Percentiles rank a stretch among this genome's conserved stretches.
phyloP scores from a whole-genome alignment of 345 rosid species.

The Melaleuca quinquenervia region DNA sequence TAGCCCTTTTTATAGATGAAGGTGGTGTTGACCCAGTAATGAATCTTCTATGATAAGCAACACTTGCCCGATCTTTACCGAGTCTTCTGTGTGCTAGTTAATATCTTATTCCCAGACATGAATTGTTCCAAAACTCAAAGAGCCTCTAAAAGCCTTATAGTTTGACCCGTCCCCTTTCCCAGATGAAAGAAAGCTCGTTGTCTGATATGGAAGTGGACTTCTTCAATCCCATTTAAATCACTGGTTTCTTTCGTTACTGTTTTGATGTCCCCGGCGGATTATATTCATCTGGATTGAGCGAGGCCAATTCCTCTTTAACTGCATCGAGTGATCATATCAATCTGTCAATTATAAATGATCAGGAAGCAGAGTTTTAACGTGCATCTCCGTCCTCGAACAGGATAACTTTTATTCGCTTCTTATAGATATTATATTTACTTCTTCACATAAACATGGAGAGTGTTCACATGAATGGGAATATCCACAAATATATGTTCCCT shows the following conservation, averaged over 20 bases:
- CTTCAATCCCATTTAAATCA: neutral
- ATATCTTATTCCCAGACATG: neutral
- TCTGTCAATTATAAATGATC: no score
- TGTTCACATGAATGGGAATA: no score
- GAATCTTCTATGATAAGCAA: neutral
- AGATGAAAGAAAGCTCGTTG: neutral
- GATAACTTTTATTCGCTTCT: no score
- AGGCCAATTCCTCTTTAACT: no score
- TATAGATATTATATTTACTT: no score
- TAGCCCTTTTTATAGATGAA: neutral
- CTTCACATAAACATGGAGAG: no score
- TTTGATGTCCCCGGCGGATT: neutral
- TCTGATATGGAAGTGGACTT: neutral
- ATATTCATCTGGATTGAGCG: no score
- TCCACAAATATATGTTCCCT: no score
- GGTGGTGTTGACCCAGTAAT: neutral
- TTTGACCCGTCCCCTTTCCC: neutral
- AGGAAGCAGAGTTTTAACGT: no score
- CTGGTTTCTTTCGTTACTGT: neutral
- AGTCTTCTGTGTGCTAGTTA: neutral
- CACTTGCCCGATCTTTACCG: neutral
- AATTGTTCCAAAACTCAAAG: neutral
- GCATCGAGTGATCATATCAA: no score
- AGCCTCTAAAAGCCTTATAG: neutral
- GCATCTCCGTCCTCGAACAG: no score